phyloP scores from a whole-genome alignment of 495 filamentous ascomycete species.

The Penicillium herquei region DNA sequence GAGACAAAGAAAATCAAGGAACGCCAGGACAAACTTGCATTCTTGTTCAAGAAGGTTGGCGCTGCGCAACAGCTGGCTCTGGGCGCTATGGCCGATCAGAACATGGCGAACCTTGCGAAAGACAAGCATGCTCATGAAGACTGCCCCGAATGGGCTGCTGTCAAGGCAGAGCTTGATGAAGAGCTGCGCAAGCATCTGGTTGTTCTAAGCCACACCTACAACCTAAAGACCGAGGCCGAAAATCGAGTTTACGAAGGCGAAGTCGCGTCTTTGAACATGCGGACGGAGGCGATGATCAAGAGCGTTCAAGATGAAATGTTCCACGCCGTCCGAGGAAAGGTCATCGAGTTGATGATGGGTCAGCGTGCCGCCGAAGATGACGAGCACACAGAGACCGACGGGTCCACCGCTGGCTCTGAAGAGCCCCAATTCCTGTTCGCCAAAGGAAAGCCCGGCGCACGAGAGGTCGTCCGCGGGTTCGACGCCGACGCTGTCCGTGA shows the following conservation, averaged over 20 bases:
- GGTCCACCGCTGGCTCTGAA: conserved; percentile 36
- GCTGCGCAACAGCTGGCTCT: conserved; percentile 40
- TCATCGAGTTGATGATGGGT: conserved; percentile 40
- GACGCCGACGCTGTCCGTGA: conserved; percentile 34
- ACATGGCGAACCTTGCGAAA: conserved; percentile 34
- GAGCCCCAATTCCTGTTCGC: conserved; percentile 27
- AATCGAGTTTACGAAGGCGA: conserved; percentile 29
- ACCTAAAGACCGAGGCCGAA: conserved; percentile 27
- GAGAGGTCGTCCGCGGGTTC: conserved; percentile 38
- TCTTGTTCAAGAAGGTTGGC: conserved; percentile 43
- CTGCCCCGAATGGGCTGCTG: conserved; percentile 39
- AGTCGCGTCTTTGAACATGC: conserved; percentile 25
- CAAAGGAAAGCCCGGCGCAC: conserved; percentile 21
- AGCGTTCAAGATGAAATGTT: conserved; percentile 41
- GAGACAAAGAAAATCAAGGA: conserved; percentile 36
- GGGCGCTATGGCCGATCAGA: conserved; percentile 37
- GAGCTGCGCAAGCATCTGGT: conserved; percentile 18
- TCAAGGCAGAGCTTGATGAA: conserved; percentile 23
- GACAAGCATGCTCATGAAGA: conserved; percentile 45
- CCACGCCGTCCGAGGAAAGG: conserved; percentile 37
- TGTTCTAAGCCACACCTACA: conserved; percentile 25
- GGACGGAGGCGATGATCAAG: conserved; percentile 28
- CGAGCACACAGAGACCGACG: conserved; percentile 50
- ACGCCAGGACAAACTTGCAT: conserved; percentile 42
- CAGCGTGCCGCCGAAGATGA: conserved; percentile 46